Percentiles rank a stretch among this genome's conserved stretches.
These are phyloP conservation scores for Xerocomellus dryophilus DNA, from an alignment of 768 basidiomycete genomes.

Conservation along the genomic window DNA sequence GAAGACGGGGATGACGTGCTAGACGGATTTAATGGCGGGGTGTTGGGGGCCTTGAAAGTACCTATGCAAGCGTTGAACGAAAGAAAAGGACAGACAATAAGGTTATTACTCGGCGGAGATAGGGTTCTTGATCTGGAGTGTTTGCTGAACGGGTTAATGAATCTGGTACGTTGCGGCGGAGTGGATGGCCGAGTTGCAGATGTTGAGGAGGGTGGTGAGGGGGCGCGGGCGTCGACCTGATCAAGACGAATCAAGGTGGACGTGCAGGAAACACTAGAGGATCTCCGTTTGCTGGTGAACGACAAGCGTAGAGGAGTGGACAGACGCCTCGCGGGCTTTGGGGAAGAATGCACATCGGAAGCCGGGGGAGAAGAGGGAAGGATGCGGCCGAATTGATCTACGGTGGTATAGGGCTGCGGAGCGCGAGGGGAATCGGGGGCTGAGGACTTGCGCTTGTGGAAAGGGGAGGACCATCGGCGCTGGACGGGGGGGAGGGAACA, in stretches of 20 bases:
- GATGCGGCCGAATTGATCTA: conserved; percentile 10
- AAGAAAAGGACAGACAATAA: background rate
- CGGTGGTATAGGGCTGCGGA: background rate
- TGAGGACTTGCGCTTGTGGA: conserved; percentile 1
- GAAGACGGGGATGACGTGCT: background rate
- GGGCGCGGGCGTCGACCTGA: background rate
- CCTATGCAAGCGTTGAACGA: conserved; percentile 2
- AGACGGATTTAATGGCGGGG: background rate
- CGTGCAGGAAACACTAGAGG: background rate
- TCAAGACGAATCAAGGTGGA: background rate
- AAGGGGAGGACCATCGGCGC: conserved; percentile 1
- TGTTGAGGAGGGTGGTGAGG: background rate
- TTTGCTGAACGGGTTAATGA: conserved; percentile 17
- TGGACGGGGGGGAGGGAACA: background rate
- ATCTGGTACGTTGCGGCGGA: conserved; percentile 12
- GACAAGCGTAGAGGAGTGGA: conserved; percentile 7
- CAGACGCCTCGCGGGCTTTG: background rate
- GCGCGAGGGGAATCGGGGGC: background rate
- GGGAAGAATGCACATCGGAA: background rate
- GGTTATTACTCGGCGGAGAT: conserved; percentile 15
- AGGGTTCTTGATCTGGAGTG: conserved; percentile 14
- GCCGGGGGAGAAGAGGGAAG: background rate
- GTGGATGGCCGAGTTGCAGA: background rate
- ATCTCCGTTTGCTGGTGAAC: conserved; percentile 8
- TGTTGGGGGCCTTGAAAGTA: background rate